Evolutionary conservation across 208 protist genomes (phyloP).

Genomic region (Blastocrithidia nonstop): DNA sequence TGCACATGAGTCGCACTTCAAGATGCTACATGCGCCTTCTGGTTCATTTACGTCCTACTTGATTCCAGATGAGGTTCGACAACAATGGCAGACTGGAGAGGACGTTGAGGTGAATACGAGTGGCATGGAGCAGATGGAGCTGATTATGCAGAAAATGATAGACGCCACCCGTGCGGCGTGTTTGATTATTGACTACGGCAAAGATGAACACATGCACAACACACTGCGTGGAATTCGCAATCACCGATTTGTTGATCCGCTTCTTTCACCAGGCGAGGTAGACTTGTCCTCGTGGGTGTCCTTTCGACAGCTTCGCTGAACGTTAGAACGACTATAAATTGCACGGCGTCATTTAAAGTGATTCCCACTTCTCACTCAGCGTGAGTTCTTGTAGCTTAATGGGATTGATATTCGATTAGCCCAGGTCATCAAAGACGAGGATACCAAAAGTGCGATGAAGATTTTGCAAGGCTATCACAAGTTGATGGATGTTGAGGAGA

Average conservation of each 20-base stretch:
- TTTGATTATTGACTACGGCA: conserved; percentile 87
- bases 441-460: conserved; percentile 79
- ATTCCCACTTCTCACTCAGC: conserved; percentile 73
- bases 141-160: conserved; percentile 75
- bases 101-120: conserved; percentile 75
- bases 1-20: conserved; percentile 69
- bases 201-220: conserved; percentile 84
- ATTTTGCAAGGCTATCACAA: conserved; percentile 74
- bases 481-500: conserved; percentile 72
- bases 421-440: conserved; percentile 77
- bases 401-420: conserved; percentile 77
- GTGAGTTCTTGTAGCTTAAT: conserved; percentile 70
- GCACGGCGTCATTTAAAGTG: conserved; percentile 70
- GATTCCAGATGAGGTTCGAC: conserved; percentile 72
- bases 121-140: conserved; percentile 80
- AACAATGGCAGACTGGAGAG: conserved; percentile 47
- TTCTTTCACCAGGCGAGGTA: conserved; percentile 84
- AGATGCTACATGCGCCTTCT: conserved; percentile 73
- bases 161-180: conserved; percentile 66
- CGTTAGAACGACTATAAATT: conserved; percentile 63
- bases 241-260: conserved; percentile 79
- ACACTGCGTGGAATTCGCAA: conserved; percentile 80
- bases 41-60: conserved; percentile 76
- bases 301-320: conserved; percentile 76
- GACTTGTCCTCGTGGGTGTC: conserved; percentile 82